Conservation (phyloP, 495 filamentous ascomycete species). For the Lasiosphaeria miniovina region DNA sequence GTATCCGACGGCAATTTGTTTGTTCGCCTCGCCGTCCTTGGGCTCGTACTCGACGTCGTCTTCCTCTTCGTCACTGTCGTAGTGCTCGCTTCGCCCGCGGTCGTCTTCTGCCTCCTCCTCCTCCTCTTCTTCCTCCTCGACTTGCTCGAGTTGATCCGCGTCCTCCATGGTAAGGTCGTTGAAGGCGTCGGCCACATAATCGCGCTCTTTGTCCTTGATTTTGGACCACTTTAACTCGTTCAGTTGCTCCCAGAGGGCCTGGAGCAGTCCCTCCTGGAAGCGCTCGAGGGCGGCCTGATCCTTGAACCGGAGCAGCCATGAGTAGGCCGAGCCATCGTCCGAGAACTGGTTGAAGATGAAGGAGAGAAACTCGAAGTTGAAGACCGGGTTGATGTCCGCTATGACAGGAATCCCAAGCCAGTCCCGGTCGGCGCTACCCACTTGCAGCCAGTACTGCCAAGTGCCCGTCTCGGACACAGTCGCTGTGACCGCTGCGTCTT, state of each 20-base stretch:
- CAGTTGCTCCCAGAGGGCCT: slow-evolving; percentile 93
- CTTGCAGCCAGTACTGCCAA: slow-evolving; percentile 96
- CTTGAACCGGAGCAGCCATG: slow-evolving; percentile 92
- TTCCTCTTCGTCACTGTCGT: slow-evolving; percentile 87
- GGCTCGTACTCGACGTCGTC: slow-evolving; percentile 74
- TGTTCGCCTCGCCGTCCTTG: slow-evolving; percentile 84
- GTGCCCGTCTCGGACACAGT: slow-evolving; percentile 81
- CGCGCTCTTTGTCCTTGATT: slow-evolving; percentile 83
- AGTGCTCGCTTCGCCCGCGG: slow-evolving; percentile 57
- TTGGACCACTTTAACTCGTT: slow-evolving; percentile 95
- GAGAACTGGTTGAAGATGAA: slow-evolving; percentile 98
- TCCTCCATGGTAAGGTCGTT: slow-evolving; percentile 94
- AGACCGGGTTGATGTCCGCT: slow-evolving; percentile 93
- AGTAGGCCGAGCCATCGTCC: slow-evolving; percentile 84
- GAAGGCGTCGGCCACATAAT: slow-evolving; percentile 95
- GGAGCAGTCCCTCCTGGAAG: slow-evolving; percentile 93
- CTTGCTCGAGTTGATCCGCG: slow-evolving; percentile 56
- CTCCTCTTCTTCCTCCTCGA: slow-evolving; percentile 65
- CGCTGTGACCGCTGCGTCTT: slow-evolving; percentile 71
- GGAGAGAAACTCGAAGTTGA: slow-evolving; percentile 96
- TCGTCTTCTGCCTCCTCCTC: slow-evolving; percentile 63
- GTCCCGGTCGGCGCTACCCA: slow-evolving; percentile 69
- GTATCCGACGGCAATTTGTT: slow-evolving; percentile 94
- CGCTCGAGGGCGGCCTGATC: slow-evolving; percentile 73
- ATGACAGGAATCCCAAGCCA: slow-evolving; percentile 87